Conservation (phyloP, 1,139 yeast genomes). For the Blastobotrys malaysiensis region DNA sequence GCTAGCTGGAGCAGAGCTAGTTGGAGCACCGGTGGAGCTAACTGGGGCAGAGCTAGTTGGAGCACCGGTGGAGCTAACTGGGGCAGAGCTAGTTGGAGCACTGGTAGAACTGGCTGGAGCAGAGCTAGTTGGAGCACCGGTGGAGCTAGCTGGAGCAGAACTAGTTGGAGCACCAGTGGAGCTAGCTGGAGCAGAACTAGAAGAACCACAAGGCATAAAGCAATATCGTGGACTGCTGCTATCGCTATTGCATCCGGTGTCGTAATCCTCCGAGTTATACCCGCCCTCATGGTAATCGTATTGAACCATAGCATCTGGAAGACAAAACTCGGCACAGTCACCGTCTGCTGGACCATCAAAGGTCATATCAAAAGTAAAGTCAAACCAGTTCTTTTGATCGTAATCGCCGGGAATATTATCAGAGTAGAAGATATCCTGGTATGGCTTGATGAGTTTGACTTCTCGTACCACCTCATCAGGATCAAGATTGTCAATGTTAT, state of each 20-base stretch:
- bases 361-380: neutral
- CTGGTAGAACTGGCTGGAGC: too few relatives aligned
- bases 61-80: too few relatives aligned
- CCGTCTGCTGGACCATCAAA: neutral
- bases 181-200: neutral
- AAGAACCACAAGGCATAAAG: neutral
- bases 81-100: too few relatives aligned
- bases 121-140: too few relatives aligned
- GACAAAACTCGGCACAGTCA: neutral
- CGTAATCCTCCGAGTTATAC: slow-evolving; percentile 3
- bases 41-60: too few relatives aligned
- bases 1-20: too few relatives aligned
- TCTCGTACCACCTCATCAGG: slow-evolving; percentile 2
- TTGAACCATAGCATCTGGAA: slow-evolving; percentile 1
- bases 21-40: too few relatives aligned
- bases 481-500: slow-evolving; percentile 2
- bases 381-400: slow-evolving; percentile 3
- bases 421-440: neutral
- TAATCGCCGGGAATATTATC: slow-evolving; percentile 3
- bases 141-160: too few relatives aligned
- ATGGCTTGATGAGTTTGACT: slow-evolving; percentile 4
- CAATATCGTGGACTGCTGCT: slow-evolving; percentile 1
- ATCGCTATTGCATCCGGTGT: slow-evolving; percentile 8
- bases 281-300: slow-evolving; percentile 3
- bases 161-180: neutral